Base-by-base conservation (phyloP, 805 yeast species). In the Dipodascopsis uninucleata region DNA sequence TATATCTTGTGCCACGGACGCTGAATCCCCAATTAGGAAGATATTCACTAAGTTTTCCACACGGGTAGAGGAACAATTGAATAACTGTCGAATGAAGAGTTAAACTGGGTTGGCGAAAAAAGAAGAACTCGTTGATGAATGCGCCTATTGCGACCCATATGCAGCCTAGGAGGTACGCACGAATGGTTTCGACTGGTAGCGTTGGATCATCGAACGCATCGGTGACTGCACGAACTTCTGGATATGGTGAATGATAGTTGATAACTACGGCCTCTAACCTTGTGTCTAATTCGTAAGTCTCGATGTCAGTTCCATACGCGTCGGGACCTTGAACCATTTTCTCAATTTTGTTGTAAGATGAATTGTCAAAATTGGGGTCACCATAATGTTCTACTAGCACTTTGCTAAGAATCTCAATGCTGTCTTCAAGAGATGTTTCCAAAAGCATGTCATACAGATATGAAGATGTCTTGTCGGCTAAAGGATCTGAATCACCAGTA, bases 201-300 rank as follows among this genome's bases (percentile, higher is more conserved):
- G 51, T 36, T 1, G 73, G 73, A 47, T 79, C 80, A 53, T 79
- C 83, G 40, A 55, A 65, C 10, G 78, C 73, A 8, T 77, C 79
- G 12, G 78, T 78, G 17, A 80, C 74, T 8, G 84, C 78, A 31
- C 85, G 63, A 10, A 80, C 81, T 56, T 80, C 85, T 1, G 83
- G 81, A 49, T 78, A 79, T 4, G 83, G 82, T 23, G 51, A 46
- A 24, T 42, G 52, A 31, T 45, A 40, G 14, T 22, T 20, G 16
- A 45, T 46, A 14, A 46, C 43, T 25, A 36, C 50, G 22, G 51
- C 51, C 21, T 46, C 47, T 17, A 47, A 47, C 9, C 47, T 32
- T 14, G 35, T 22, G 32, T 46, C 50, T 8, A 46, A 37, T 31
- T 46, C 47, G 25, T 39, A 46, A 3, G 39, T 32, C n/a, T 47